Base-by-base conservation (phyloP, 2,329 filamentous ascomycete genomes). In the Diaporthe citriasiana region DNA sequence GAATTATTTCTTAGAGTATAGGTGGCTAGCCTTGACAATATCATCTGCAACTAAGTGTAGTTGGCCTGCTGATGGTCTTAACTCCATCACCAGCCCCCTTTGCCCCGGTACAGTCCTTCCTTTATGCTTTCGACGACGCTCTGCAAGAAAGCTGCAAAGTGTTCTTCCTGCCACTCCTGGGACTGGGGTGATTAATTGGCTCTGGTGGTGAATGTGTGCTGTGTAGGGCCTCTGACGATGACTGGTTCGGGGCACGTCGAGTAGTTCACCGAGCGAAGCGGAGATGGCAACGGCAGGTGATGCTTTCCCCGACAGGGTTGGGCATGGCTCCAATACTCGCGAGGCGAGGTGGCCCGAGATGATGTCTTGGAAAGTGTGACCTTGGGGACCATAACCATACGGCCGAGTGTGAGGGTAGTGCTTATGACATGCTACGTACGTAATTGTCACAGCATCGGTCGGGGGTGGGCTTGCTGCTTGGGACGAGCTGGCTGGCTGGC, bases 241-340 rank as follows among this genome's bases (percentile, higher is more conserved):
- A 70, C 27, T 56, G 66, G 66, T 15, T 7, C 66, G 66, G 66
- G 40, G 15, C 66, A 70, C 27, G 30, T 42, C 6, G 40, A 56
- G 47, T 38, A 47, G 2, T 68, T 68, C 45, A 40, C 68, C 68
- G 68, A 70, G 53, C 68, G 68, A 53, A 68, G 47, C n/a, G n/a
- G n/a, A n/a, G n/a, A 45, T 45, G n/a, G n/a, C n/a, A n/a, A 50
- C 12, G 30, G 35, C 63, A 68, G 33, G 22, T 8, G 47, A 53
- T 68, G 15, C 45, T 53, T n/a, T n/a, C n/a, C n/a, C n/a, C n/a
- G n/a, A n/a, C 47, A 47, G 63, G n/a, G n/a, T 33, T 53, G 47
- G 63, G 47, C 47, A 53, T 38, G 45, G n/a, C 13, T 66, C 35
- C 3, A 70, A 45, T 12, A n/a, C 40, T 60, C 55, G 51, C 53